Evolutionary conservation across 2,329 filamentous ascomycete species (phyloP), one percentile per base, ranked within the genome.

Genomic region (Cercospora nicotianae): DNA sequence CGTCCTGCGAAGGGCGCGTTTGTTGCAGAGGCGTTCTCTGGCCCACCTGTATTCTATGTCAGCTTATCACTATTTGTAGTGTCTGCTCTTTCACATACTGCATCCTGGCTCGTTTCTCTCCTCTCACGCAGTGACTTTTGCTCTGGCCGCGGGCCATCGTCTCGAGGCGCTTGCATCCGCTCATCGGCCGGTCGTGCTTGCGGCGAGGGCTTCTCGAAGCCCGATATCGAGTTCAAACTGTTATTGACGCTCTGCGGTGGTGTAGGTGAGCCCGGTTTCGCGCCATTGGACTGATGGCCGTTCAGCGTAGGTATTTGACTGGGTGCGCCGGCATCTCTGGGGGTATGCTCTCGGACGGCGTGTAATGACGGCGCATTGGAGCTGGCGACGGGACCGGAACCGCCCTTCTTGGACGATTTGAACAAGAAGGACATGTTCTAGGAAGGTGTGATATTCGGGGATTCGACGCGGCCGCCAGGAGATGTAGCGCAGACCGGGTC

Each of bases 181-280:
- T 72, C 69, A 31, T 72, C 71, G 8, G 60, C 64, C 33, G 65
- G 64, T 28, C 72, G 66, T n/a, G 68, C 36, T 28, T 60, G 60
- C 36, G 57, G 62, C 26, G 33, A 16, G 10, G 63, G 45, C 39
- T 63, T 66, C 39, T 60, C 58, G 31, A 69, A 51, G 39, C 61
- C 66, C 23, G 53, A 42, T 42, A 77, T 48, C 20, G 73, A 72
- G 63, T 75, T 76, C 33, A 78, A 55, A 61, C 75, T 77, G 73
- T 84, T 85, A 75, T 86, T 88, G 67, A 85, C 83, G 77, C 92
- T 94, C 5, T 92, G 90, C 5, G 91, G 91, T 60, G 90, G 87
- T 67, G 90, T 88, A 3, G 86, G 81, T 31, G 73, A 75, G 59
- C 66, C 71, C 2, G 76, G 71, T 61, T 77, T 77, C 51, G 64